Evolutionary conservation across 2,329 filamentous ascomycete genomes (phyloP), one percentile per base, ranked within the genome.

Genomic region (Sclerotinia trifoliorum): DNA sequence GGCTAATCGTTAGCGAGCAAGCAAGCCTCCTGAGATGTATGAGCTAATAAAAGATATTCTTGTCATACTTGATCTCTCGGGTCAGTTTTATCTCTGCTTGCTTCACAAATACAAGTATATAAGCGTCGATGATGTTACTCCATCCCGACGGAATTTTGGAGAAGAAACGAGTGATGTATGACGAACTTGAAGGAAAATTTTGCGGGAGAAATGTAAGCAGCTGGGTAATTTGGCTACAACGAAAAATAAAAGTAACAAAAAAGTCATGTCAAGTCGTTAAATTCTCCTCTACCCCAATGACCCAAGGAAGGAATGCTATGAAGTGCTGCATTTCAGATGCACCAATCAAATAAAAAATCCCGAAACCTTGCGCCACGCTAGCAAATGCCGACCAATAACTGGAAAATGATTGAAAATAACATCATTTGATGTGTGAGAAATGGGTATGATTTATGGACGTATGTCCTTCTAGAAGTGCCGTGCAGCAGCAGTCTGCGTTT

Each of bases 401-500:
- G 42, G 32, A 60, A 48, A 46, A 61, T 66, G 64, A 60, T 46
- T 60, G 44, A 44, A 26, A 57, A 66, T 26, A 61, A 61, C 55
- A 57, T 70, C 60, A 57, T 70, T 52, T 70, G 65, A 69, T 67
- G 69, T 70, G 67, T 66, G 48, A 65, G 55, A 42, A 54, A 58
- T 52, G 46, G 19, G 39, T 32, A 46, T 54, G 17, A 39, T 51
- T 51, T 35, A 29, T 62, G 60, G 13, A 19, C 46, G 39, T 10
- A 24, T 62, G 29, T 62, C 24, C 29, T 49, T 49, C 60, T 39
- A 39, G 15, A 26, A 39, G 19, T 51, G 21, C 29, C 60, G 46
- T 39, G 60, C 21, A 24, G 46, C 29, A 29, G n/a, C 24, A 49
- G 29, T 49, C 32, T 51, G 29, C 15, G 19, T 13, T 51, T 24